Evolutionary conservation across 2,329 filamentous ascomycete genomes (phyloP).

Genomic region (Botryotinia globosa): DNA sequence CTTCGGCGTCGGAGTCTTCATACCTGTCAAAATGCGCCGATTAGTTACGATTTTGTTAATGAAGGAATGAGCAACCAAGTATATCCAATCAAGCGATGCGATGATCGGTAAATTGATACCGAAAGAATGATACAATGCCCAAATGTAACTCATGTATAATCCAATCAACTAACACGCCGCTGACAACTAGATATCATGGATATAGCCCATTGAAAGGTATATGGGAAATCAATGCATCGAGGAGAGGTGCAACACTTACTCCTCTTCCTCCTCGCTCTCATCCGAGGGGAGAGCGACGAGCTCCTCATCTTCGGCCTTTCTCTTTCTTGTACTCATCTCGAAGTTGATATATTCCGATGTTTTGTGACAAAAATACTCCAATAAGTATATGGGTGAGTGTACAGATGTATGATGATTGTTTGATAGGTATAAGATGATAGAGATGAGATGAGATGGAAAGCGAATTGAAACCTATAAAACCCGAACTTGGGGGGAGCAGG

Average conservation of each 20-base stretch:
- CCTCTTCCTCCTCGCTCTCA: constrained; percentile 36
- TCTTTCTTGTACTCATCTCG: constrained; percentile 32
- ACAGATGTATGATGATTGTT: not conserved
- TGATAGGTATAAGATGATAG: not conserved
- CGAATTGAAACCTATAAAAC: not conserved
- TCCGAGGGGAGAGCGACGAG: constrained; percentile 36
- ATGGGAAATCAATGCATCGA: not conserved
- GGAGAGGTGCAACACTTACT: constrained; percentile 27
- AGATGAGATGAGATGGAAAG: constrained; percentile 10
- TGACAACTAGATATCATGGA: not conserved
- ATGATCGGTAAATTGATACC: not conserved
- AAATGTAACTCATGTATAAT: not conserved
- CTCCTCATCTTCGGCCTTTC: constrained; percentile 35
- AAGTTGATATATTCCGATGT: not conserved
- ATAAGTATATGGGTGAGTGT: not conserved
- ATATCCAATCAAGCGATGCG: not conserved
- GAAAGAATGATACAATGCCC: not conserved
- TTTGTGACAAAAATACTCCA: not conserved
- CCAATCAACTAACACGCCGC: not conserved
- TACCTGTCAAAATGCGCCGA: constrained; percentile 26
- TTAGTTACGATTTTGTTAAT: constrained; percentile 23
- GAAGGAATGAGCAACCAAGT: not conserved
- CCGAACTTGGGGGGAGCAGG: not conserved
- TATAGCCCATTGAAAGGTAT: not conserved
- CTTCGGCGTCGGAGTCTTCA: constrained; percentile 39